Percentiles rank a stretch among this genome's conserved stretches.
phyloP scores from a whole-genome alignment of 2,329 filamentous ascomycete species.

The Thielaviopsis euricoi region DNA sequence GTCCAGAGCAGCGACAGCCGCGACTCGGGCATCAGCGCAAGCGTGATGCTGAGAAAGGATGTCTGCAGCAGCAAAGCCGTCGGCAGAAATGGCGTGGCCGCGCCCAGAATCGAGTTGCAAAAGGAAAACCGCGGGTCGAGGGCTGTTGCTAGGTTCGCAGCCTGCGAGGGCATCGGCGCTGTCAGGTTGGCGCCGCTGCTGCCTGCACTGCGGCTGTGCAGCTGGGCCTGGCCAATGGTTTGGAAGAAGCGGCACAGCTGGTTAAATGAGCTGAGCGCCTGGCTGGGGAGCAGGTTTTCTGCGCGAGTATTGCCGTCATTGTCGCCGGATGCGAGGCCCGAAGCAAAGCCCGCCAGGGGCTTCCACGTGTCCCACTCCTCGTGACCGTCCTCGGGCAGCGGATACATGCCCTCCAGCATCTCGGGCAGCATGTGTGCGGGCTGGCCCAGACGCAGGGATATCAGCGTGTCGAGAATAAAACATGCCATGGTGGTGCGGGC shows the following conservation, averaged over 20 bases:
- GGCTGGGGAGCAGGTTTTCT: slow-evolving; percentile 11
- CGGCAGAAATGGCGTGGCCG: slow-evolving; percentile 20
- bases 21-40: slow-evolving; percentile 19
- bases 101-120: slow-evolving; percentile 23
- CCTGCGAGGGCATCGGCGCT: background rate
- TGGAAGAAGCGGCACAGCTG: slow-evolving; percentile 25
- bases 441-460: slow-evolving; percentile 34
- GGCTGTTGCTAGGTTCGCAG: slow-evolving; percentile 17
- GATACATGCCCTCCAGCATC: slow-evolving; percentile 26
- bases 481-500: slow-evolving; percentile 30
- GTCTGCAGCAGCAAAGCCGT: slow-evolving; percentile 23
- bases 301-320: background rate
- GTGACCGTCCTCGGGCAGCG: slow-evolving; percentile 45
- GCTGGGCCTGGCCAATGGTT: slow-evolving; percentile 17
- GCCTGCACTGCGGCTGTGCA: slow-evolving; percentile 9
- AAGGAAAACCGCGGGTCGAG: slow-evolving; percentile 22
- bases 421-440: slow-evolving; percentile 33
- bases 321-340: background rate
- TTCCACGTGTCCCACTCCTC: slow-evolving; percentile 65
- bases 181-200: slow-evolving; percentile 14
- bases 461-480: slow-evolving; percentile 43
- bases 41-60: slow-evolving; percentile 22
- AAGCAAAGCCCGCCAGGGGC: slow-evolving; percentile 27
- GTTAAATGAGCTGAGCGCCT: slow-evolving; percentile 26
- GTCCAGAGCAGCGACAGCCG: slow-evolving; percentile 22